Percentiles rank a stretch among this genome's conserved stretches.
phyloP scores from a whole-genome alignment of 2,329 filamentous ascomycete genomes.

The Colletotrichum gigasporum region DNA sequence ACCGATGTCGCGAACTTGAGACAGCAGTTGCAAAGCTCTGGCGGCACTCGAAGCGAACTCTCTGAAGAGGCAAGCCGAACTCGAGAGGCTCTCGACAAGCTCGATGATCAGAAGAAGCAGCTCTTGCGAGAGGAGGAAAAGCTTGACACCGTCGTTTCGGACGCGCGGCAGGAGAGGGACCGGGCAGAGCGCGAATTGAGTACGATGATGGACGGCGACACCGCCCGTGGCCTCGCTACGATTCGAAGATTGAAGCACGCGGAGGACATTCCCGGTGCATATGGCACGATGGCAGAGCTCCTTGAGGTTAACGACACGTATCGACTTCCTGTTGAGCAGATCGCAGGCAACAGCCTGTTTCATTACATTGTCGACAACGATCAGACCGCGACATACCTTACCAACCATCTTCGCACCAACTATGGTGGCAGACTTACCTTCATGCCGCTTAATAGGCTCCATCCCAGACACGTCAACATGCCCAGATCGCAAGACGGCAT shows the following conservation, averaged over 20 bases:
- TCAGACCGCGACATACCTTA: slow-evolving; percentile 82
- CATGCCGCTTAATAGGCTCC: slow-evolving; percentile 88
- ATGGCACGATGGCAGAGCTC: slow-evolving; percentile 93
- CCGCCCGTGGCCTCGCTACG: slow-evolving; percentile 85
- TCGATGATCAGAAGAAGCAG: slow-evolving; percentile 87
- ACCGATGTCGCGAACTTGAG: slow-evolving; percentile 76
- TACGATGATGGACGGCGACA: slow-evolving; percentile 89
- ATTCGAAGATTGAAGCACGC: slow-evolving; percentile 85
- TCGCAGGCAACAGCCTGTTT: slow-evolving; percentile 91
- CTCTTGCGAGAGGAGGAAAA: slow-evolving; percentile 91
- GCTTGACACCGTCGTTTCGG: slow-evolving; percentile 79
- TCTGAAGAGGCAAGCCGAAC: slow-evolving; percentile 79
- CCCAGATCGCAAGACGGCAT: slow-evolving; percentile 77
- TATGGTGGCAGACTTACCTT: slow-evolving; percentile 91
- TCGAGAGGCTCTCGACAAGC: slow-evolving; percentile 79
- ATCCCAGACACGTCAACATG: slow-evolving; percentile 75
- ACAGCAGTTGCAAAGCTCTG: slow-evolving; percentile 80
- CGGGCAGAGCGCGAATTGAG: slow-evolving; percentile 81
- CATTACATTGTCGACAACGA: slow-evolving; percentile 96
- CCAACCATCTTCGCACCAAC: slow-evolving; percentile 81
- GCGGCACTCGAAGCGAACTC: slow-evolving; percentile 76
- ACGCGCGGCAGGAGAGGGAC: slow-evolving; percentile 79
- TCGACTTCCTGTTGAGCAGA: slow-evolving; percentile 89
- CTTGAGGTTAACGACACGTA: slow-evolving; percentile 87
- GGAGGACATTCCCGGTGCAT: slow-evolving; percentile 83